phyloP scores from a whole-genome alignment of 768 basidiomycete genomes.

The Lactarius trivialis region DNA sequence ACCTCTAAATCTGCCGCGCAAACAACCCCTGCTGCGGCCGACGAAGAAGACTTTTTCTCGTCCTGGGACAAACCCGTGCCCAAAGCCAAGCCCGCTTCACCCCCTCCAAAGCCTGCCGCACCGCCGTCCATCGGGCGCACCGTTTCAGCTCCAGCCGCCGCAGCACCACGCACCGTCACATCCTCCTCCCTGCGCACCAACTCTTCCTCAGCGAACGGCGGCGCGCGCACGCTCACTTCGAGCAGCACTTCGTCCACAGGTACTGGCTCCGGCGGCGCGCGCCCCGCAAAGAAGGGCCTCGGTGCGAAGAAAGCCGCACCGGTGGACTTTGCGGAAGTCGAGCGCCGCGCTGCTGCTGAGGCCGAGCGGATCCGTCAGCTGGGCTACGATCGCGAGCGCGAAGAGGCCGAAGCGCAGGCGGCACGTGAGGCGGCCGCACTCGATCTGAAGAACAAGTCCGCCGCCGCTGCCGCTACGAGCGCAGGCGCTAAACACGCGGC shows the following conservation, averaged over 20 bases:
- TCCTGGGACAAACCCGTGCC: conserved; percentile 84
- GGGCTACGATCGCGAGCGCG: conserved; percentile 81
- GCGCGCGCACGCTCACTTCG: conserved; percentile 39
- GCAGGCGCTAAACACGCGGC: conserved; percentile 27
- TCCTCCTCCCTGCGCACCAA: conserved; percentile 54
- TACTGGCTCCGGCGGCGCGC: conserved; percentile 38
- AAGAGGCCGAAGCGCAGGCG: conserved; percentile 76
- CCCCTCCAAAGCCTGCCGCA: conserved; percentile 18
- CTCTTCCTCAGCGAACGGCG: conserved; percentile 36
- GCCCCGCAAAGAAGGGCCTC: conserved; percentile 65
- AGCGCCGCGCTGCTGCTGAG: conserved; percentile 84
- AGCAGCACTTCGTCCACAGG: conserved; percentile 28
- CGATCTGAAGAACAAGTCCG: conserved; percentile 31
- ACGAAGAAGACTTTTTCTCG: conserved; percentile 92
- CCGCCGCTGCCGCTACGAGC: conserved; percentile 31
- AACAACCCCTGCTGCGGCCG: conserved; percentile 29
- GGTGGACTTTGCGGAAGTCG: conserved; percentile 92
- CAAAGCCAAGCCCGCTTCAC: conserved; percentile 30
- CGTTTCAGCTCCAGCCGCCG: conserved; percentile 31
- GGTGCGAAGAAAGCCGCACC: conserved; percentile 83
- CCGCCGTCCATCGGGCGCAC: conserved; percentile 17
- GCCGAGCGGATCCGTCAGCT: conserved; percentile 88
- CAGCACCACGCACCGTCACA: conserved; percentile 55
- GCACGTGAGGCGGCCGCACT: conserved; percentile 53
- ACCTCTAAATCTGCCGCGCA: conserved; percentile 32